A percentile compares a stretch with the other conserved stretches of the same genome.
These are phyloP conservation scores for Blastobotrys muscicola DNA, from an alignment of 805 yeast species.

Conservation along the genomic window DNA sequence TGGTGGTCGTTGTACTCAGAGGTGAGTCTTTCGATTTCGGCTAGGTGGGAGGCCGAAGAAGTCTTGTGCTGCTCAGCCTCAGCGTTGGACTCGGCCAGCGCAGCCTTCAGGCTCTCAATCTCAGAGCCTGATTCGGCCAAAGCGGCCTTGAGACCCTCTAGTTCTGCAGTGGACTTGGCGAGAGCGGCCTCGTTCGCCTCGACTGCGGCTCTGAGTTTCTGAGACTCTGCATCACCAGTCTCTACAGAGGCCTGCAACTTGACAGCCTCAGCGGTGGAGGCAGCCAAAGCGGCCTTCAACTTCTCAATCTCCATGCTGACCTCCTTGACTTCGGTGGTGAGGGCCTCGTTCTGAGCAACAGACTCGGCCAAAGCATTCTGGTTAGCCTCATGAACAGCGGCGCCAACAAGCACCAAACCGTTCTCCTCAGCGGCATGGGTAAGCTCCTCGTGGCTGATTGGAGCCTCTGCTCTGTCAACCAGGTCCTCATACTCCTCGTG, in stretches of 20 bases:
- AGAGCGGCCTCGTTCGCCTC: too few relatives aligned
- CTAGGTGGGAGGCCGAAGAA: too few relatives aligned
- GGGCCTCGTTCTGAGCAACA: background rate
- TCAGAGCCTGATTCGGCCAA: too few relatives aligned
- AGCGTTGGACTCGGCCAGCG: too few relatives aligned
- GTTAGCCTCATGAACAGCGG: background rate
- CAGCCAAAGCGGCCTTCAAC: background rate
- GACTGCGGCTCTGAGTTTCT: too few relatives aligned
- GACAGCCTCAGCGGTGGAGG: background rate
- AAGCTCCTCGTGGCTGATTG: slow-evolving; percentile 3
- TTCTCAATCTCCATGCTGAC: background rate
- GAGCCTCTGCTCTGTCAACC: slow-evolving; percentile 3
- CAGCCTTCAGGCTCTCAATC: too few relatives aligned
- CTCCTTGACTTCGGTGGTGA: background rate
- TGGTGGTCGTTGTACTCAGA: background rate
- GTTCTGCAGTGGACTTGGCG: too few relatives aligned
- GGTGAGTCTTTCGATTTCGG: too few relatives aligned
- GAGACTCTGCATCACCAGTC: too few relatives aligned
- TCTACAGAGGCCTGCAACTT: too few relatives aligned
- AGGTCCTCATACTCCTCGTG: slow-evolving; percentile 17
- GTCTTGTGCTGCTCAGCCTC: too few relatives aligned
- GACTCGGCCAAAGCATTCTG: background rate
- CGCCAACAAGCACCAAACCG: slow-evolving; percentile 10
- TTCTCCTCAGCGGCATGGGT: slow-evolving; percentile 12
- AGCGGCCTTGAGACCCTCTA: too few relatives aligned